These are phyloP conservation scores for Sphaerosporella brunnea DNA, from an alignment of 495 filamentous ascomycete genomes.

Conservation along the genomic window DNA sequence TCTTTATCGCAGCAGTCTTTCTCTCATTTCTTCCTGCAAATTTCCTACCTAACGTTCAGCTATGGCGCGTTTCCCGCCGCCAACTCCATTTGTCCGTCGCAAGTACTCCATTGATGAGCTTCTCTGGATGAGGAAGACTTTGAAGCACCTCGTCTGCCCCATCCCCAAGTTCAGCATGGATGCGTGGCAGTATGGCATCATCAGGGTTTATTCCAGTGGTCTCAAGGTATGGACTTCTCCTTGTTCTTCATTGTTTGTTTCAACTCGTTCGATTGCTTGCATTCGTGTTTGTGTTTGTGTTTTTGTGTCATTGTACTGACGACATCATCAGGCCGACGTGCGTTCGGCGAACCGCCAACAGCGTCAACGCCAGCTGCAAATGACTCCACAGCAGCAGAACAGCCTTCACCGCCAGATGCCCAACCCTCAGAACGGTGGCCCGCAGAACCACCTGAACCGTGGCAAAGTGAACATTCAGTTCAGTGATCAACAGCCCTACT, in stretches of 20 bases:
- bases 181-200: slow-evolving; percentile 12
- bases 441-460: too few relatives aligned
- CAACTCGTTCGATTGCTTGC: background rate
- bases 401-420: too few relatives aligned
- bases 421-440: too few relatives aligned
- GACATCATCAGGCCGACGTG: background rate
- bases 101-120: slow-evolving; percentile 15
- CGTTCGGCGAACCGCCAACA: background rate
- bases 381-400: background rate
- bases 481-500: too few relatives aligned
- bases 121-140: slow-evolving; percentile 11
- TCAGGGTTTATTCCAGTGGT: background rate
- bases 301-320: too few relatives aligned
- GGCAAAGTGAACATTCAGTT: too few relatives aligned
- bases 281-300: too few relatives aligned
- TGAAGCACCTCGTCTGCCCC: slow-evolving; percentile 16
- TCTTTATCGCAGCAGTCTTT: background rate
- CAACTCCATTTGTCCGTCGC: background rate
- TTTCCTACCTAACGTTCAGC: background rate
- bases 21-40: background rate
- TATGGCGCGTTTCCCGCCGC: background rate
- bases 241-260: background rate
- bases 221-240: background rate
- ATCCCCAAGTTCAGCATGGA: slow-evolving; percentile 14
- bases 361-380: background rate